phyloP scores from a whole-genome alignment of 148 eudicot genomes.

The Beta vulgaris region DNA sequence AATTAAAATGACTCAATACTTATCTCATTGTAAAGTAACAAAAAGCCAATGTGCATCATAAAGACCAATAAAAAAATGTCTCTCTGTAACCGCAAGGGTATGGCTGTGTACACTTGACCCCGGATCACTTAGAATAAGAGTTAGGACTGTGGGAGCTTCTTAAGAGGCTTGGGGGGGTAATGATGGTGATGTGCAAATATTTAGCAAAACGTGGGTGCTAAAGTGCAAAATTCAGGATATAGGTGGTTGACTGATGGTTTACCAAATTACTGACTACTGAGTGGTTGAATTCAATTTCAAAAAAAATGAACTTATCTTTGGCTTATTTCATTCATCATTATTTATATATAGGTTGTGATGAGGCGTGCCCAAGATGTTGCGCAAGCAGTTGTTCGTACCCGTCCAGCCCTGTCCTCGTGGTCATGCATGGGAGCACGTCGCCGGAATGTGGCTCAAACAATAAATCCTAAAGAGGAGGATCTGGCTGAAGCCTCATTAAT shows the following conservation, averaged over 20 bases:
- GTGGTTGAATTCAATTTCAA: background rate
- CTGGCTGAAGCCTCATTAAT: constrained; percentile 45
- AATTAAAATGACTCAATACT: background rate
- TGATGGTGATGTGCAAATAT: background rate
- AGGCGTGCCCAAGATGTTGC: constrained; percentile 88
- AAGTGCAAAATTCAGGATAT: background rate
- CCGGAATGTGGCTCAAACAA: constrained; percentile 43
- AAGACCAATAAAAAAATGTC: background rate
- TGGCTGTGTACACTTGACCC: background rate
- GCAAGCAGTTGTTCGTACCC: constrained; percentile 82
- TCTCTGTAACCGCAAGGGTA: background rate
- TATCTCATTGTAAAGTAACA: background rate
- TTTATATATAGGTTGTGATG: constrained; percentile 68
- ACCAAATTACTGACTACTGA: background rate
- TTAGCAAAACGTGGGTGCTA: background rate
- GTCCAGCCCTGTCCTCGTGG: constrained; percentile 81
- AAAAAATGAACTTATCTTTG: background rate
- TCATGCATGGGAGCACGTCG: constrained; percentile 92
- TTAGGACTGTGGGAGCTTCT: background rate
- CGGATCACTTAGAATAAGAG: background rate
- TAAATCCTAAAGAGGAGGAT: constrained; percentile 46
- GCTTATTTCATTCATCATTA: constrained; percentile 10
- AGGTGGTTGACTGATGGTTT: background rate
- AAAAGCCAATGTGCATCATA: background rate
- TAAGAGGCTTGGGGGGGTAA: background rate